These are phyloP conservation scores for Mortierella sp. DNA, from an alignment of 371 early-diverging fungal species.

Conservation along the genomic window DNA sequence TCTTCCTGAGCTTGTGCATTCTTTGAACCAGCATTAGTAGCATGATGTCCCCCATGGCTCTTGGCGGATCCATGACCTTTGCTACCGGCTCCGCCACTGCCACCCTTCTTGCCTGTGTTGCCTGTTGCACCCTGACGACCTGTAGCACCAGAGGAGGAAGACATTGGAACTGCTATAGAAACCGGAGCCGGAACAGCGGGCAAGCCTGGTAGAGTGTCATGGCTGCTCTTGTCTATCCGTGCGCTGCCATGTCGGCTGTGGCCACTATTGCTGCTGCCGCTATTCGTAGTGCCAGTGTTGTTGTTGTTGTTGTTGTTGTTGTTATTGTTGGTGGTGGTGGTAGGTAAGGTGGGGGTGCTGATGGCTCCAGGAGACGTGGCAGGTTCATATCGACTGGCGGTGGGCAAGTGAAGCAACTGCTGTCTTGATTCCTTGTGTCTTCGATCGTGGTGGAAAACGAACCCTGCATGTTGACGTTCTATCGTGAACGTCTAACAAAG, in stretches of 20 bases:
- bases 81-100: too few species aligned
- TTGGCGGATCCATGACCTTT: too few species aligned
- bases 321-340: not conserved
- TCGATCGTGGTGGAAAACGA: conserved; percentile 35
- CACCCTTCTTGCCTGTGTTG: not conserved
- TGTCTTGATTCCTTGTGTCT: conserved; percentile 29
- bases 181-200: not conserved
- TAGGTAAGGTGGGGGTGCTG: conserved; percentile 16
- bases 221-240: conserved; percentile 11
- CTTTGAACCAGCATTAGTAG: too few species aligned
- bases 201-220: not conserved
- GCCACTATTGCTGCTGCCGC: too few species aligned
- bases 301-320: not conserved
- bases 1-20: conserved; percentile 15
- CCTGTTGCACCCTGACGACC: not conserved
- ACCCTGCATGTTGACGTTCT: conserved; percentile 43
- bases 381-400: conserved; percentile 31
- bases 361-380: conserved; percentile 7
- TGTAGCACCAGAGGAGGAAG: not conserved
- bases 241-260: conserved; percentile 7
- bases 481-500: conserved; percentile 38
- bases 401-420: conserved; percentile 33
- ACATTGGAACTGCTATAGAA: not conserved
- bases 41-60: too few species aligned
- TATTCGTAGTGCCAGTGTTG: too few species aligned